Evolutionary conservation across 2,329 filamentous ascomycete species (phyloP).

Genomic region (Aspergillus uvarum): DNA sequence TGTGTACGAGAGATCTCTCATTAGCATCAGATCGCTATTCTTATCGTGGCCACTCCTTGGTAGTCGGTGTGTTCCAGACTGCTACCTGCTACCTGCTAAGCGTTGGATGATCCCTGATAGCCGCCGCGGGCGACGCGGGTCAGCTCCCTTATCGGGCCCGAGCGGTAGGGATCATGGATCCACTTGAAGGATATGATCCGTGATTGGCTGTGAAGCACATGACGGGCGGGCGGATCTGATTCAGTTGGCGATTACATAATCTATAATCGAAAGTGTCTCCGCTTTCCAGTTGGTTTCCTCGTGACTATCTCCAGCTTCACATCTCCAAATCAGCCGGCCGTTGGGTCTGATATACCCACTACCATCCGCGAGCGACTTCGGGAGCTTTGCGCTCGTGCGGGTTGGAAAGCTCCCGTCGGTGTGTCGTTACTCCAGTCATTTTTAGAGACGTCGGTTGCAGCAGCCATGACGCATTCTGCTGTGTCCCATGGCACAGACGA

Average conservation of each 20-base stretch:
- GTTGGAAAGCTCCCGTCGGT: not conserved
- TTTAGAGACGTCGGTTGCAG: no score
- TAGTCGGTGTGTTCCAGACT: not conserved
- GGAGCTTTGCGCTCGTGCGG: not conserved
- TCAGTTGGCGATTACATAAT: no score
- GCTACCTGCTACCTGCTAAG: not conserved
- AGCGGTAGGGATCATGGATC: not conserved
- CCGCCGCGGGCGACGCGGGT: not conserved
- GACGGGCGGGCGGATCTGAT: no score
- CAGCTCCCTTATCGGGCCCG: not conserved
- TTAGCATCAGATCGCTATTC: not conserved
- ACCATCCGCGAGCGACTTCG: not conserved
- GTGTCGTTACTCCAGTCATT: no score
- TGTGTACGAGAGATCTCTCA: not conserved
- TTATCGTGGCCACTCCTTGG: not conserved
- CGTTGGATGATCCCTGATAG: not conserved
- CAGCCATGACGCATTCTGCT: not conserved
- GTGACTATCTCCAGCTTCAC: not conserved
- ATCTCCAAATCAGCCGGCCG: not conserved
- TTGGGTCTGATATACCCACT: not conserved
- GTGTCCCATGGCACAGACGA: not conserved
- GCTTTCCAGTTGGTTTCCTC: not conserved
- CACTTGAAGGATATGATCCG: not conserved
- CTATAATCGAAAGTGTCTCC: no score
- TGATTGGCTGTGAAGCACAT: no score